These are phyloP conservation scores for Globisporangium takayamanum DNA, from an alignment of 352 stramenopile genomes.

Conservation along the genomic window DNA sequence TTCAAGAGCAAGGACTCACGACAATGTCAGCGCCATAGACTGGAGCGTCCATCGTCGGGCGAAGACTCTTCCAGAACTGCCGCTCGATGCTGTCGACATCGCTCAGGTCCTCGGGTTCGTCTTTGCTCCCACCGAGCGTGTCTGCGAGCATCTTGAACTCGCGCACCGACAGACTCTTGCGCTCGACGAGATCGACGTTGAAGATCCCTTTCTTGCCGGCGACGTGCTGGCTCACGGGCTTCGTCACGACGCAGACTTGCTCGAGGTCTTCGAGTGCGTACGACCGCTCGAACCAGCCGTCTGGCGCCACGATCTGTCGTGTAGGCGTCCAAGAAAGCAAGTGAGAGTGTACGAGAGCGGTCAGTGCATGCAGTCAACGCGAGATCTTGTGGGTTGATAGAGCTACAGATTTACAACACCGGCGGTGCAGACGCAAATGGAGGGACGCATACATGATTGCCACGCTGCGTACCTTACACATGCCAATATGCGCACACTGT, in stretches of 20 bases:
- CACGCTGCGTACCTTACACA: constrained; percentile 76
- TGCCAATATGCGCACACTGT: constrained; percentile 64
- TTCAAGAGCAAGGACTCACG: constrained; percentile 21
- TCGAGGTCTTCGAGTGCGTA: constrained; percentile 53
- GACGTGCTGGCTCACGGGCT: constrained; percentile 81
- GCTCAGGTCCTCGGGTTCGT: constrained; percentile 9
- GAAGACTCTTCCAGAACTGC: constrained; percentile 86
- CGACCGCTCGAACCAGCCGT: constrained; percentile 67
- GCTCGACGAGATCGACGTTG: constrained; percentile 87
- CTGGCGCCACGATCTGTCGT: constrained; percentile 52
- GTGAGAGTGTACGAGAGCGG: too few species aligned
- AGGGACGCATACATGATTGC: too few species aligned
- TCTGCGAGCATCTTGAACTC: constrained; percentile 59
- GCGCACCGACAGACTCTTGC: constrained; percentile 52
- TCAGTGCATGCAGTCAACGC: too few species aligned
- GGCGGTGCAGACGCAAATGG: too few species aligned
- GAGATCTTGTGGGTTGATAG: too few species aligned
- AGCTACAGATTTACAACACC: neutral
- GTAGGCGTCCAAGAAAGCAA: too few species aligned
- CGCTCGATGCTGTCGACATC: constrained; percentile 60
- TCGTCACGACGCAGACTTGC: constrained; percentile 30
- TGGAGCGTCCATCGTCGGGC: constrained; percentile 79
- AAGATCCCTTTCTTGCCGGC: constrained; percentile 88
- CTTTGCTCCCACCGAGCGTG: constrained; percentile 21
- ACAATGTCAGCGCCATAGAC: constrained; percentile 90